Evolutionary conservation across 306 rosid species (phyloP).

Genomic region (Dryas drummondii): DNA sequence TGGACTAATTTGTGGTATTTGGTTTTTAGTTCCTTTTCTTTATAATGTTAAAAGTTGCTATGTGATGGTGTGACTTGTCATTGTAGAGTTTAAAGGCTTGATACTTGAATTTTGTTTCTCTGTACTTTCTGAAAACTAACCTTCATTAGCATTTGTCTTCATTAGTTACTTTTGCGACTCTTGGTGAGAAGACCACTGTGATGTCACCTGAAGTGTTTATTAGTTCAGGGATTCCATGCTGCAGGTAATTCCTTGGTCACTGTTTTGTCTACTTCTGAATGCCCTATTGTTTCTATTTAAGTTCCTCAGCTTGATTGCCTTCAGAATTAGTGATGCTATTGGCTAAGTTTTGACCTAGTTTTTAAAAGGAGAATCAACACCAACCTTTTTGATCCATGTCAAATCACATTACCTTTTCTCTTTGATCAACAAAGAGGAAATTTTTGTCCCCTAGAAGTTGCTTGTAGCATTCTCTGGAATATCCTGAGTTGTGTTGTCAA

Average conservation of each 20-base stretch:
- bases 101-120: conserved; percentile 24
- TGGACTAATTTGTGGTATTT: not conserved
- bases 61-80: not conserved
- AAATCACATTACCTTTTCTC: not conserved
- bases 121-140: conserved; percentile 15
- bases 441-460: not conserved
- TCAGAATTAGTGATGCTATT: conserved; percentile 20
- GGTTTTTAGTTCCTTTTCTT: not conserved
- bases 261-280: conserved; percentile 26
- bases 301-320: conserved; percentile 9
- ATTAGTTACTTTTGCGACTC: conserved; percentile 82
- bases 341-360: conserved; percentile 22
- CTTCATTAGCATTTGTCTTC: conserved; percentile 23
- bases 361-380: not conserved
- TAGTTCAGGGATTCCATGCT: conserved; percentile 90
- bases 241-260: conserved; percentile 62
- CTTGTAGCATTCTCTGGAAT: conserved; percentile 12
- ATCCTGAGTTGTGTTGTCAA: conserved; percentile 9
- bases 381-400: conserved; percentile 1
- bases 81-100: conserved; percentile 3
- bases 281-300: conserved; percentile 8
- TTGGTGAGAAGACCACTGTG: conserved; percentile 98
- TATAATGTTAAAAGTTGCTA: not conserved
- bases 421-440: not conserved
- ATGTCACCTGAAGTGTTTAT: conserved; percentile 94